Conservation (phyloP, 1,284 basidiomycete species). For the Ganoderma sp. region DNA sequence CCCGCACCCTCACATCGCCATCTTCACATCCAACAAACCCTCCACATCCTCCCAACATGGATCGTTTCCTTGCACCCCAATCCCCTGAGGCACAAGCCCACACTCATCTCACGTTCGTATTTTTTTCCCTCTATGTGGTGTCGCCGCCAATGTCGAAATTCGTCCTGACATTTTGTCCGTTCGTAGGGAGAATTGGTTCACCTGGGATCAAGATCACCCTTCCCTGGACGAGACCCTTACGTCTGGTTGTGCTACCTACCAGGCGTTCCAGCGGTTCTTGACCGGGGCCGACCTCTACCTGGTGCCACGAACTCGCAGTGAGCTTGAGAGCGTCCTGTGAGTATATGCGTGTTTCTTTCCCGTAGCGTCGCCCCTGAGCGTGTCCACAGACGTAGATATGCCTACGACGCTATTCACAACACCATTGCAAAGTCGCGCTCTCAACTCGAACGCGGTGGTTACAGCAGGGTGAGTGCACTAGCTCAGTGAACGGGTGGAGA, state of each 20-base stretch:
- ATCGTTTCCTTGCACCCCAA: constrained; percentile 73
- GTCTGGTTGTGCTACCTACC: constrained; percentile 61
- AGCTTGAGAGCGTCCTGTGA: constrained; percentile 75
- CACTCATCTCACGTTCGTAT: constrained; percentile 67
- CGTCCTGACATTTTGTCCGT: constrained; percentile 26
- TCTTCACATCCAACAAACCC: constrained; percentile 11
- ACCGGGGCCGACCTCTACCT: constrained; percentile 66
- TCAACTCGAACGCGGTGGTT: constrained; percentile 69
- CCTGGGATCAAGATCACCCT: constrained; percentile 70
- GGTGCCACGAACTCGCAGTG: constrained; percentile 62
- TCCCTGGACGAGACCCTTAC: constrained; percentile 75
- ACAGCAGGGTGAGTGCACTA: constrained; percentile 62
- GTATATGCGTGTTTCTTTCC: constrained; percentile 38
- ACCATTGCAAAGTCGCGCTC: constrained; percentile 71
- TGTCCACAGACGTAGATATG: constrained; percentile 63
- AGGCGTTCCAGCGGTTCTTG: constrained; percentile 48
- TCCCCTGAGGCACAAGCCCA: constrained; percentile 77
- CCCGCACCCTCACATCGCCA: constrained; percentile 11
- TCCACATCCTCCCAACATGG: constrained; percentile 48
- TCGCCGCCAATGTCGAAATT: not conserved
- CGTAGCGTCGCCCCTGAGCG: constrained; percentile 19
- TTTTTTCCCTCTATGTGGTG: constrained; percentile 15
- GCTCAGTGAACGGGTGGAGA: not conserved
- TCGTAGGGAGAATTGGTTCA: constrained; percentile 65
- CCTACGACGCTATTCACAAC: constrained; percentile 81